These are phyloP conservation scores for Taxillus chinensis DNA, from an alignment of 164 flowering plant genomes.

Conservation along the genomic window DNA sequence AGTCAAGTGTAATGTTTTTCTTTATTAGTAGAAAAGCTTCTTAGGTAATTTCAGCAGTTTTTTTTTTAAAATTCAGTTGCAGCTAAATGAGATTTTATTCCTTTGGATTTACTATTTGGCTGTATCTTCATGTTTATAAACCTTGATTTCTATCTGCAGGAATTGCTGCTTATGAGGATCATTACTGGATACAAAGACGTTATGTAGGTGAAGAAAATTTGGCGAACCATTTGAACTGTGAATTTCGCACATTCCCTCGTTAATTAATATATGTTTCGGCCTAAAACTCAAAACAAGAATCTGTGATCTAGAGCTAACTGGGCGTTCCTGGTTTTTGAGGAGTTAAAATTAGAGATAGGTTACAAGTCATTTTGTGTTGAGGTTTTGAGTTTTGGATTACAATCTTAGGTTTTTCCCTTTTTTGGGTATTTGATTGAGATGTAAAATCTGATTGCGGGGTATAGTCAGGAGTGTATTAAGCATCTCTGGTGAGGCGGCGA, in stretches of 20 bases:
- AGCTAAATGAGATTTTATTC: not conserved
- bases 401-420: conserved; percentile 28
- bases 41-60: no score
- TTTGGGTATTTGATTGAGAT: conserved; percentile 56
- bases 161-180: conserved; percentile 63
- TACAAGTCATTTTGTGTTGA: conserved; percentile 41
- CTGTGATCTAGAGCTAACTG: conserved; percentile 43
- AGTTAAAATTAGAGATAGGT: conserved; percentile 28
- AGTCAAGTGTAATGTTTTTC: not conserved
- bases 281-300: conserved; percentile 18
- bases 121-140: not conserved
- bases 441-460: conserved; percentile 65
- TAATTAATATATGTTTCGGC: conserved; percentile 18
- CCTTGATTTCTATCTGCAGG: conserved; percentile 35
- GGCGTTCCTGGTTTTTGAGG: conserved; percentile 23
- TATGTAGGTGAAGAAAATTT: conserved; percentile 40
- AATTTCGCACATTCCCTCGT: conserved; percentile 20
- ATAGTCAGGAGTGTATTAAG: conserved; percentile 35
- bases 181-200: conserved; percentile 22
- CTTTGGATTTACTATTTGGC: no score
- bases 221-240: conserved; percentile 31
- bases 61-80: not conserved
- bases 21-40: not conserved
- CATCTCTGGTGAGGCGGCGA: conserved; percentile 25
- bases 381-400: conserved; percentile 33